Percentiles rank a stretch among this genome's conserved stretches.
phyloP scores from a whole-genome alignment of 1,284 basidiomycete genomes.

The Ustilago sp. region DNA sequence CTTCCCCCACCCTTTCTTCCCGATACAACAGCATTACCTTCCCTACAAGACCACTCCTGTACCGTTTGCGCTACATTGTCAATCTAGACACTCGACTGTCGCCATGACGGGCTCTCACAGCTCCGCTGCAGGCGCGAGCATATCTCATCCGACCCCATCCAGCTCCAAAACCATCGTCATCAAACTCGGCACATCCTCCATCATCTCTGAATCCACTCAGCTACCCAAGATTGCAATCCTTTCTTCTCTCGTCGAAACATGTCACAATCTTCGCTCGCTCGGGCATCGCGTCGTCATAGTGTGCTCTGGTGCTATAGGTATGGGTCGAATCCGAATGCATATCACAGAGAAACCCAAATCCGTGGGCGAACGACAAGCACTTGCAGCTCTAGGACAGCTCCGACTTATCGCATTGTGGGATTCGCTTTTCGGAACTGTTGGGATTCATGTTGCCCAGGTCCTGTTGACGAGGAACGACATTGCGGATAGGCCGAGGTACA shows the following conservation, averaged over 20 bases:
- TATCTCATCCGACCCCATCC: not conserved
- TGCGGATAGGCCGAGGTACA: constrained; percentile 75
- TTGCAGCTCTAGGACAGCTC: constrained; percentile 96
- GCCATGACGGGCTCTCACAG: constrained; percentile 16
- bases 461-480: constrained; percentile 94
- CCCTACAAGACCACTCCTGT: not conserved
- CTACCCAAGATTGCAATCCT: constrained; percentile 86
- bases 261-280: constrained; percentile 79
- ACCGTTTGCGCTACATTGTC: no score
- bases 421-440: constrained; percentile 90
- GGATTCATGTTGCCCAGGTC: constrained; percentile 94
- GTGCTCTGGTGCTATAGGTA: constrained; percentile 94
- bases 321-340: constrained; percentile 91
- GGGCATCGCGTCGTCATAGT: constrained; percentile 96
- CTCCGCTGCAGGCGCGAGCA: constrained; percentile 5
- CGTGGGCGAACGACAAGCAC: constrained; percentile 90
- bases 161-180: constrained; percentile 64
- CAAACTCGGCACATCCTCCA: constrained; percentile 69
- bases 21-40: not conserved
- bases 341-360: constrained; percentile 83
- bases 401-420: constrained; percentile 96
- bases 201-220: constrained; percentile 61
- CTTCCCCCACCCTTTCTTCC: not conserved
- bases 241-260: constrained; percentile 91
- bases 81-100: not conserved